A percentile compares a stretch with the other conserved stretches of the same genome.
Evolutionary conservation across 2,329 filamentous ascomycete species (phyloP).

Genomic region (Penicillium sp.): DNA sequence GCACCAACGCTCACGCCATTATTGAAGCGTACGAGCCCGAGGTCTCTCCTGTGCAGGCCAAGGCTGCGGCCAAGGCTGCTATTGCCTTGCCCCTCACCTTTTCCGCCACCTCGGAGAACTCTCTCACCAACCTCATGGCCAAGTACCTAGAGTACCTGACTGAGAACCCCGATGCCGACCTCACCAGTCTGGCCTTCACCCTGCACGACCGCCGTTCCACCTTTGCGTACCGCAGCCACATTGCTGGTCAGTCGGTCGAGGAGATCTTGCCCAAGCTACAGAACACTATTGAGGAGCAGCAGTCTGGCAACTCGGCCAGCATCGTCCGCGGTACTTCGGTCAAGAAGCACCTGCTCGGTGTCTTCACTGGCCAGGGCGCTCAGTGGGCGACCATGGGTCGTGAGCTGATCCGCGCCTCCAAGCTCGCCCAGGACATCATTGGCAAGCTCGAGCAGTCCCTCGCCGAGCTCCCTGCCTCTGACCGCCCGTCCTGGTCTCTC

Average conservation of each 20-base stretch:
- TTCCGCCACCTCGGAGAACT: neutral
- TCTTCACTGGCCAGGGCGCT: neutral
- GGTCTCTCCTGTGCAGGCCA: neutral
- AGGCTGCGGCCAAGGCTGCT: neutral
- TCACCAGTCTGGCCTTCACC: neutral
- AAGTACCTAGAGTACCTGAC: neutral
- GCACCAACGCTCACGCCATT: neutral
- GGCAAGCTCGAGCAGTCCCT: slow-evolving; percentile 1
- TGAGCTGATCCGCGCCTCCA: neutral
- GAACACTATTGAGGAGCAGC: neutral
- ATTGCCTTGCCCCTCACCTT: neutral
- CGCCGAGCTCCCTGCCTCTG: neutral
- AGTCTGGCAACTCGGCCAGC: neutral
- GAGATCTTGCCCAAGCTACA: neutral
- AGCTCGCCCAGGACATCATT: neutral
- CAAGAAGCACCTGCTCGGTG: neutral
- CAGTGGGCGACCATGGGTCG: neutral
- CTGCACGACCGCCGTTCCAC: neutral
- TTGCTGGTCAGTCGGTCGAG: neutral
- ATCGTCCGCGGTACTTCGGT: neutral
- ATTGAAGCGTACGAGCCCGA: neutral
- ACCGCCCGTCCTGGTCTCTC: slow-evolving; percentile 4
- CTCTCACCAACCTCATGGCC: neutral
- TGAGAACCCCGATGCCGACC: neutral
- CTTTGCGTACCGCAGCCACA: neutral